These are phyloP conservation scores for Capsicum baccatum DNA, from an alignment of 257 asterid genomes.

Conservation along the genomic window DNA sequence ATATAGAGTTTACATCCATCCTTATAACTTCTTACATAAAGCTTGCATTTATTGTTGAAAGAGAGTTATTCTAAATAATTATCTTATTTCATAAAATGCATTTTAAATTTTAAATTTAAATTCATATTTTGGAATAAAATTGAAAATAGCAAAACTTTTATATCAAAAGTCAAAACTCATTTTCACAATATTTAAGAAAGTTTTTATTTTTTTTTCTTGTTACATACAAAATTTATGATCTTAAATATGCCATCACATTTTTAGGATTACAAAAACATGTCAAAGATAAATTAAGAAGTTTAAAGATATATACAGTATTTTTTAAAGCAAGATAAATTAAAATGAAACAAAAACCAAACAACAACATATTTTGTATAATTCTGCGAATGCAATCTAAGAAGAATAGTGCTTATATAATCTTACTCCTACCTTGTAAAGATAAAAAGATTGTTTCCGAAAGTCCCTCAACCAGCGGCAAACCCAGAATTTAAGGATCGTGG, in stretches of 20 bases:
- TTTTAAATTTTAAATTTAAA: background rate
- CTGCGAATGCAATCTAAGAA: fast-evolving
- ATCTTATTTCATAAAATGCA: background rate
- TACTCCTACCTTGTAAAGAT: background rate
- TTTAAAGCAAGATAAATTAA: no score
- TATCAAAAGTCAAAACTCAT: background rate
- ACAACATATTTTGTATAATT: background rate
- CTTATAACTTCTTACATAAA: no score
- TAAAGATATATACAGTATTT: fast-evolving
- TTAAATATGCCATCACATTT: background rate
- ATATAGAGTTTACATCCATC: background rate
- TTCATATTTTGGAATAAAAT: background rate
- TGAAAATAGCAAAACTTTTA: background rate
- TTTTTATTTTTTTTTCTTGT: background rate
- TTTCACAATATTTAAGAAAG: background rate
- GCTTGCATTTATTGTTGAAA: background rate
- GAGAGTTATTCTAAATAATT: background rate
- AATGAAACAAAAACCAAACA: background rate
- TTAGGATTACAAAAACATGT: background rate
- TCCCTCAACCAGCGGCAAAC: no score
- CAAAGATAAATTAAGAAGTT: background rate
- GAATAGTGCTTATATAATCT: fast-evolving
- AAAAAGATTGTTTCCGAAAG: no score
- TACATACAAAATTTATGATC: background rate
- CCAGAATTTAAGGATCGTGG: no score